phyloP scores from a whole-genome alignment of 2,329 filamentous ascomycete species.

The Pseudonectria buxi region DNA sequence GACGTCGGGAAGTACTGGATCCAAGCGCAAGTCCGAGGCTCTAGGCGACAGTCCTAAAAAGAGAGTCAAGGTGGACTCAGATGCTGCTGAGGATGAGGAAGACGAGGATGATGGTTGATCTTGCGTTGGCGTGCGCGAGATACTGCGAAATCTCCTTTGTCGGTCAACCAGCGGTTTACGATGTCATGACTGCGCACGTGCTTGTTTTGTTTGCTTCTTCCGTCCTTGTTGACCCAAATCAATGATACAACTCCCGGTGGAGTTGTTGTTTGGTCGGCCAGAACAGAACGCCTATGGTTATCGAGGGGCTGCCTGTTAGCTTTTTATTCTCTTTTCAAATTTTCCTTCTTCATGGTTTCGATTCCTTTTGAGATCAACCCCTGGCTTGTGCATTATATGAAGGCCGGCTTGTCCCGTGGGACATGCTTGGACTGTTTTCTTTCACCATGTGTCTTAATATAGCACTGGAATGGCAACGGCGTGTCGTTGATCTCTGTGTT shows the following conservation, averaged over 20 bases:
- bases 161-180: constrained; percentile 27
- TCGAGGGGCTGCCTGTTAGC: constrained; percentile 5
- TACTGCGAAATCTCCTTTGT: constrained; percentile 21
- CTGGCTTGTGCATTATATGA: constrained; percentile 11
- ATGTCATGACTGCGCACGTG: constrained; percentile 29
- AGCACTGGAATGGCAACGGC: constrained; percentile 35
- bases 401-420: background rate
- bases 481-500: constrained; percentile 18
- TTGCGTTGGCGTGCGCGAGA: constrained; percentile 6
- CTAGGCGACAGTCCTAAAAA: constrained; percentile 45
- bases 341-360: too few species aligned
- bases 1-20: constrained; percentile 31
- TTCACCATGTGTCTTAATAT: constrained; percentile 25
- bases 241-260: background rate
- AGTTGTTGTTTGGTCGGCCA: constrained; percentile 1
- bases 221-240: constrained; percentile 5
- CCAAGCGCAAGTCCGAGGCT: constrained; percentile 56
- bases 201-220: constrained; percentile 16
- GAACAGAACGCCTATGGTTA: constrained; percentile 8
- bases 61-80: constrained; percentile 47
- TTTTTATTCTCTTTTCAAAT: background rate
- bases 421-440: constrained; percentile 4
- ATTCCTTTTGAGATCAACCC: constrained; percentile 6
- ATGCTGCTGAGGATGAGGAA: constrained; percentile 32
- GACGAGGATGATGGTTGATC: constrained; percentile 38